Conservation (phyloP, 768 basidiomycete species). For the Termitomyces sp. region DNA sequence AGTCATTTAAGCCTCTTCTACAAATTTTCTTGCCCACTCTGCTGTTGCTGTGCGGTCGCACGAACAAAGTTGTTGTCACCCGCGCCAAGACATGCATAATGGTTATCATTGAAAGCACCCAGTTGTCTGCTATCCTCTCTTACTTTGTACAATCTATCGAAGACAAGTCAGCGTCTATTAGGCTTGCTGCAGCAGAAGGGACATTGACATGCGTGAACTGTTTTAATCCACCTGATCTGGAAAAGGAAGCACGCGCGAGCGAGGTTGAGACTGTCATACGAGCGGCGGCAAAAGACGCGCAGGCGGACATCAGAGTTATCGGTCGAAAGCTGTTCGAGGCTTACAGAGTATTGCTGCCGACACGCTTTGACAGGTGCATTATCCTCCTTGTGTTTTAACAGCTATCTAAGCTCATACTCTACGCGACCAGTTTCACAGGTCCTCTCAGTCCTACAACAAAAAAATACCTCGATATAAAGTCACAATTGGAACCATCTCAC, state of each 20-base stretch:
- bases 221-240: constrained; percentile 75
- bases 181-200: constrained; percentile 62
- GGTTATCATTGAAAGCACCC: constrained; percentile 59
- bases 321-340: constrained; percentile 70
- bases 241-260: constrained; percentile 56
- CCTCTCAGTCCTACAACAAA: constrained; percentile 73
- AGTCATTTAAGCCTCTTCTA: constrained; percentile 62
- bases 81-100: constrained; percentile 60
- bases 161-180: constrained; percentile 64
- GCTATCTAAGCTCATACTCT: background rate
- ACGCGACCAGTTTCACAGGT: constrained; percentile 50
- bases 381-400: background rate
- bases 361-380: constrained; percentile 56
- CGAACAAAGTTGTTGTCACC: constrained; percentile 73
- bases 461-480: constrained; percentile 63
- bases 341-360: constrained; percentile 66
- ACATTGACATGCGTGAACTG: constrained; percentile 63
- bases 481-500: constrained; percentile 14
- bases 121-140: constrained; percentile 57
- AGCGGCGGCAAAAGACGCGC: constrained; percentile 63
- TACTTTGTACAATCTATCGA: constrained; percentile 52
- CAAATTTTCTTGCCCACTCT: constrained; percentile 64
- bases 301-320: constrained; percentile 66
- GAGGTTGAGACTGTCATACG: constrained; percentile 71
- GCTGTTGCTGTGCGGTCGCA: constrained; percentile 59